Evolutionary conservation across 768 basidiomycete genomes (phyloP).

Genomic region (Chalciporus sphaerocephalus): DNA sequence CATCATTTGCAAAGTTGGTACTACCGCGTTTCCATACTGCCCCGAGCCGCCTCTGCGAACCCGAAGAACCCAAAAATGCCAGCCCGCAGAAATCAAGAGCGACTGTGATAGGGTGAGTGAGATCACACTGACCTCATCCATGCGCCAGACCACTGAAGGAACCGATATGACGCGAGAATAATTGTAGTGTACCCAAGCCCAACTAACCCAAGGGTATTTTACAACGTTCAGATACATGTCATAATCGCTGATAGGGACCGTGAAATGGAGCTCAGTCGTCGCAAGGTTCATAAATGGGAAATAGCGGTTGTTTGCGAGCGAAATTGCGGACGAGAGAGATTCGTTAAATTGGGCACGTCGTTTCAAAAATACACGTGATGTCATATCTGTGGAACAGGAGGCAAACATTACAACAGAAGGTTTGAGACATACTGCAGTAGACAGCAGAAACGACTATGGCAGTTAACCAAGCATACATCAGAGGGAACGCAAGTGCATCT

Average conservation of each 20-base stretch:
- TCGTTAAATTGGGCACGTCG: slow-evolving; percentile 34
- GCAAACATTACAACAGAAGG: too few species aligned
- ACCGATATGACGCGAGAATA: slow-evolving; percentile 37
- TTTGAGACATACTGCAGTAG: slow-evolving; percentile 30
- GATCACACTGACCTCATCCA: too few species aligned
- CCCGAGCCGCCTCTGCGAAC: too few species aligned
- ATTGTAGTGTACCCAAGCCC: slow-evolving; percentile 38
- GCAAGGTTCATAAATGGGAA: slow-evolving; percentile 59
- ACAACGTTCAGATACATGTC: slow-evolving; percentile 32
- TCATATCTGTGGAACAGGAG: too few species aligned
- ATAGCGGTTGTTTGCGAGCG: slow-evolving; percentile 51
- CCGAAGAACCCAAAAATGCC: too few species aligned
- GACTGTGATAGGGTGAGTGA: too few species aligned
- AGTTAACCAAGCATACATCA: slow-evolving; percentile 37
- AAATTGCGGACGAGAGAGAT: slow-evolving; percentile 33
- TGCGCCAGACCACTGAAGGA: slow-evolving; percentile 38
- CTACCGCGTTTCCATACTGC: too few species aligned
- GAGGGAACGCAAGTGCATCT: slow-evolving; percentile 32
- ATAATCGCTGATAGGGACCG: slow-evolving; percentile 34
- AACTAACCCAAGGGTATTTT: slow-evolving; percentile 41
- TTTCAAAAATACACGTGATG: slow-evolving; percentile 26
- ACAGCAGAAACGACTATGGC: slow-evolving; percentile 37
- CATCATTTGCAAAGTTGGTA: too few species aligned
- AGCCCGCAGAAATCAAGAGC: too few species aligned
- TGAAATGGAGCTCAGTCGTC: slow-evolving; percentile 40